Evolutionary conservation across 108 stramenopile species (phyloP), one percentile per base, ranked within the genome.

Genomic region (Discostella pseudostelligera): DNA sequence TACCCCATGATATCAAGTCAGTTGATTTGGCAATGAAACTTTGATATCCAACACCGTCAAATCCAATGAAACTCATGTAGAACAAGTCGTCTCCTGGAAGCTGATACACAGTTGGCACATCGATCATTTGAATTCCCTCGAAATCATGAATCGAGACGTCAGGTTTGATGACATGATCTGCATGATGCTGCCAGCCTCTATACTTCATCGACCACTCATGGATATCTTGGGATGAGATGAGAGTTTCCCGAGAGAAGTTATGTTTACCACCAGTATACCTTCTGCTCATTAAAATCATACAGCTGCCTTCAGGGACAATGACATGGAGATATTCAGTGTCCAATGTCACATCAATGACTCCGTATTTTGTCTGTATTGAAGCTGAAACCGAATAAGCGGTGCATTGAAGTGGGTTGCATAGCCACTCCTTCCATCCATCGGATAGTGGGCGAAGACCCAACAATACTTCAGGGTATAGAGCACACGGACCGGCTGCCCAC

Each of bases 1-100:
- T 67, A 6, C 45, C 46, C 76, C 76, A 78, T 1, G 35, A 17
- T 0, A 78, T 0, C 17, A 78, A 67, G 40, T 78, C 76, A 59
- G 21, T 47, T 24, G 68, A 70, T 67, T 78, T 71, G 4, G 71
- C 76, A 14, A 78, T 44, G 37, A 78, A 78, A 14, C 61, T 56
- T 50, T 69, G 77, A 10, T 78, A 78, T 20, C 71, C 56, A 28
- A 17, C 28, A 8, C 77, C 77, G 47, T 78, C 72, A 17, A 73
- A 78, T 0, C 77, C 77, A 24, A 78, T 36, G 24, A 78, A 78
- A 22, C 55, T 57, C 72, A 78, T 78, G 54, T 78, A 78, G 28
- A 60, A 78, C 11, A 45, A 66, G 17, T 59, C 71, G 29, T 78
- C 46, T 46, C 58, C 72, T 20, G 72, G 77, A 29, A 73, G 17